Evolutionary conservation across 441 rosid species (phyloP).

Genomic region (Lepidium campestre): DNA sequence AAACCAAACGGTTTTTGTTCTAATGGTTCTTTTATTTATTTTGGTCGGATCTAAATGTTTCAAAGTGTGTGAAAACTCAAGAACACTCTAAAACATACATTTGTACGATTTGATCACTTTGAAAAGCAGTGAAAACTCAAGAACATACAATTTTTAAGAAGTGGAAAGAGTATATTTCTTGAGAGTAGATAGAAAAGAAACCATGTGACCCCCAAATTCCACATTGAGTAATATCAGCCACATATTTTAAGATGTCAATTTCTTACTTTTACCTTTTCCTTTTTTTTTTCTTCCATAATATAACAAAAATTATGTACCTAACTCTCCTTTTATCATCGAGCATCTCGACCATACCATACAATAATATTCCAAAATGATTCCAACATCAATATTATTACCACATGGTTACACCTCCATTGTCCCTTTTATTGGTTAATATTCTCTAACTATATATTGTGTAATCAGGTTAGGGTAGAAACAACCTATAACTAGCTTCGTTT

Average conservation of each 20-base stretch:
- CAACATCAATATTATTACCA: not conserved
- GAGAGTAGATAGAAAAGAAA: not conserved
- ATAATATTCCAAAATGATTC: not conserved
- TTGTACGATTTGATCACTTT: too few species aligned
- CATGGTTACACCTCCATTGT: not conserved
- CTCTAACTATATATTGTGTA: not conserved
- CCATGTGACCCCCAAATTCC: slow-evolving; percentile 19
- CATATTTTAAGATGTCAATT: slow-evolving; percentile 18
- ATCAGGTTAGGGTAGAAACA: not conserved
- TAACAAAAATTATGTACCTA: not conserved
- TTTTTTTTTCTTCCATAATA: not conserved
- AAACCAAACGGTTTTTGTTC: too few species aligned
- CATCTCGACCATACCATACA: not conserved
- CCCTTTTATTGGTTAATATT: not conserved
- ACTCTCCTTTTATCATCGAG: not conserved
- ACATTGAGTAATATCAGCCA: slow-evolving; percentile 11
- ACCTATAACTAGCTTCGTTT: not conserved
- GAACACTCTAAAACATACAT: too few species aligned
- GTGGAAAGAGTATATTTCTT: not conserved
- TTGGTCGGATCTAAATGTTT: too few species aligned
- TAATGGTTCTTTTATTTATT: too few species aligned
- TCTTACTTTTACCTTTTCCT: slow-evolving; percentile 4
- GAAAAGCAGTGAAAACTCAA: too few species aligned
- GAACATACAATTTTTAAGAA: too few species aligned
- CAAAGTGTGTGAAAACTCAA: too few species aligned